Evolutionary conservation across 2,329 filamentous ascomycete species (phyloP).

Genomic region (Talaromyces marneffei): DNA sequence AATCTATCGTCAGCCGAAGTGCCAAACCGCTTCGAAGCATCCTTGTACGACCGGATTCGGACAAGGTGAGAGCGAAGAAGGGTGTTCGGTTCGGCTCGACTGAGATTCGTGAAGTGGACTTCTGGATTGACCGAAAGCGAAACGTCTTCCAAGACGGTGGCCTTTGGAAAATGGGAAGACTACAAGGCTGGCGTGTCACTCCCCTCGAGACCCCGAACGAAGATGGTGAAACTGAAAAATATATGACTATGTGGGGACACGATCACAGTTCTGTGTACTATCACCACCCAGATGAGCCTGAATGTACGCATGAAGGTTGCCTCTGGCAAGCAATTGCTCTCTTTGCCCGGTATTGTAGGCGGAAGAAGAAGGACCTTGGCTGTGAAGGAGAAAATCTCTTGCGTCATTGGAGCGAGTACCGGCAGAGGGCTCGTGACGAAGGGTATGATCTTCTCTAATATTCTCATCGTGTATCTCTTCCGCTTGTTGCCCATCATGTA

Average conservation of each 20-base stretch:
- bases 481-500: slow-evolving; percentile 10
- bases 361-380: not conserved
- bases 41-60: slow-evolving; percentile 11
- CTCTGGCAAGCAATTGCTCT: slow-evolving; percentile 15
- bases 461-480: slow-evolving; percentile 14
- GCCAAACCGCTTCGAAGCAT: slow-evolving; percentile 16
- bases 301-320: slow-evolving; percentile 13
- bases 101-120: slow-evolving; percentile 20
- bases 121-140: slow-evolving; percentile 24
- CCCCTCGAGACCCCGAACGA: slow-evolving; percentile 22
- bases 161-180: slow-evolving; percentile 13
- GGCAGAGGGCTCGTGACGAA: slow-evolving; percentile 12
- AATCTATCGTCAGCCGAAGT: slow-evolving; percentile 14
- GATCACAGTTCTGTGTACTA: slow-evolving; percentile 13
- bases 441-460: slow-evolving; percentile 10
- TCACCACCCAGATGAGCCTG: not conserved
- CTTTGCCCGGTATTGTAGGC: not conserved
- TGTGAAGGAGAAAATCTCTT: slow-evolving; percentile 7
- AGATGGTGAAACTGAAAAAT: slow-evolving; percentile 20
- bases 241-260: slow-evolving; percentile 18
- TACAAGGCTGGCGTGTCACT: slow-evolving; percentile 19
- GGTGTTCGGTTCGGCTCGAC: slow-evolving; percentile 23
- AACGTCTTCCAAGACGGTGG: slow-evolving; percentile 17
- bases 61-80: slow-evolving; percentile 18
- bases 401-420: slow-evolving; percentile 14